Percentiles rank a stretch among this genome's conserved stretches.
These are phyloP conservation scores for Trametes elegans DNA, from an alignment of 768 basidiomycete species.

Conservation along the genomic window DNA sequence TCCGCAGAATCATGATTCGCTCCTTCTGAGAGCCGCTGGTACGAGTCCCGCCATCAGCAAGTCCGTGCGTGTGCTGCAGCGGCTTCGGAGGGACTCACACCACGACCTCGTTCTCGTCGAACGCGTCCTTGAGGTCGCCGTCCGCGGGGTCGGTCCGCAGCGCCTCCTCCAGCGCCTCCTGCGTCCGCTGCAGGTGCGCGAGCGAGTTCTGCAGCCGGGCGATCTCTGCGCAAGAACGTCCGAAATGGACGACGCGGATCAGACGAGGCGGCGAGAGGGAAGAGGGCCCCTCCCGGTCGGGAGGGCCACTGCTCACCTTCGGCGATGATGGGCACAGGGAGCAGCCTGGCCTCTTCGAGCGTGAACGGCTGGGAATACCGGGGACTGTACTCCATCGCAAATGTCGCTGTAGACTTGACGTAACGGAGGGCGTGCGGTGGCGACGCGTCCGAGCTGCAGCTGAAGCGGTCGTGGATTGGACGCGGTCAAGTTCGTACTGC, in stretches of 20 bases:
- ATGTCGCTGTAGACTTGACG: background rate
- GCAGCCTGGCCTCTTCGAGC: conserved; percentile 54
- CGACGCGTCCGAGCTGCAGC: no score
- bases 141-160: conserved; percentile 42
- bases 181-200: conserved; percentile 58
- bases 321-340: conserved; percentile 66
- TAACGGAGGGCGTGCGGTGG: no score
- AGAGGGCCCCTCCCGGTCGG: no score
- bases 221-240: conserved; percentile 52
- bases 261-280: background rate
- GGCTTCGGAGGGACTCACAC: conserved; percentile 46
- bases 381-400: conserved; percentile 65
- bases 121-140: conserved; percentile 54
- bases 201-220: conserved; percentile 73
- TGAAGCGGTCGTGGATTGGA: no score
- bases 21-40: conserved; percentile 77
- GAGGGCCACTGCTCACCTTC: conserved; percentile 69
- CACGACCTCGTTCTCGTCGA: conserved; percentile 69
- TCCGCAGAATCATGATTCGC: conserved; percentile 61
- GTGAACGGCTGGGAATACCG: conserved; percentile 77
- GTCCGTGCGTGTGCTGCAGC: background rate
- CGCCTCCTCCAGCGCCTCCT: conserved; percentile 51
- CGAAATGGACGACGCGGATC: background rate
- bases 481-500: background rate
- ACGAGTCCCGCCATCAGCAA: background rate